Evolutionary conservation across 331 rosid species (phyloP).

Genomic region (Dryas integrifolia): DNA sequence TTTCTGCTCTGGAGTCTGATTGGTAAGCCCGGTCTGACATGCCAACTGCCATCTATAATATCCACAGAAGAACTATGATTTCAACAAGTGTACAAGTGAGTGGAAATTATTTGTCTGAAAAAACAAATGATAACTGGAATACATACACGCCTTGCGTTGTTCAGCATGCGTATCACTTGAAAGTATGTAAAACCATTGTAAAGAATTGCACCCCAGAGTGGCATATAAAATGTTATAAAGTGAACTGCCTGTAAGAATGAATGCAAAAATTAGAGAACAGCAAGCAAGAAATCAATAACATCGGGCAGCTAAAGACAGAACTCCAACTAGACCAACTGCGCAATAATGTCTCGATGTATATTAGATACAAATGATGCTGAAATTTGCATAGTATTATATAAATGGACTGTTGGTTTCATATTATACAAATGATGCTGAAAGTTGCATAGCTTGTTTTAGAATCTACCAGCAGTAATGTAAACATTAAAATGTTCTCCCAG

Average conservation of each 20-base stretch:
- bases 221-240: conserved; percentile 84
- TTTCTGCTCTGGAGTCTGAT: conserved; percentile 70
- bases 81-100: conserved; percentile 24
- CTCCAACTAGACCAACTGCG: background rate
- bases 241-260: conserved; percentile 73
- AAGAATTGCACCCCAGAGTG: conserved; percentile 98
- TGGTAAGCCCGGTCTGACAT: conserved; percentile 70
- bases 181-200: conserved; percentile 87
- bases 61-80: conserved; percentile 27
- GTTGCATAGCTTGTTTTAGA: background rate
- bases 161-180: conserved; percentile 96
- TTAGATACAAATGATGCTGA: conserved; percentile 11
- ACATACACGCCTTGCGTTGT: conserved; percentile 95
- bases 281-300: conserved; percentile 11
- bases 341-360: background rate
- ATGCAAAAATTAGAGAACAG: conserved; percentile 17
- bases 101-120: conserved; percentile 3
- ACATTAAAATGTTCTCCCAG: conserved; percentile 1
- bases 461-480: background rate
- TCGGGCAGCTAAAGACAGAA: background rate
- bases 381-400: background rate
- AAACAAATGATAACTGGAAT: conserved; percentile 17
- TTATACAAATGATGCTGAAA: background rate
- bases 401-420: background rate
- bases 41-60: conserved; percentile 91